Conservation (phyloP, 345 rosid species). For the Sisymbrium altissimum region DNA sequence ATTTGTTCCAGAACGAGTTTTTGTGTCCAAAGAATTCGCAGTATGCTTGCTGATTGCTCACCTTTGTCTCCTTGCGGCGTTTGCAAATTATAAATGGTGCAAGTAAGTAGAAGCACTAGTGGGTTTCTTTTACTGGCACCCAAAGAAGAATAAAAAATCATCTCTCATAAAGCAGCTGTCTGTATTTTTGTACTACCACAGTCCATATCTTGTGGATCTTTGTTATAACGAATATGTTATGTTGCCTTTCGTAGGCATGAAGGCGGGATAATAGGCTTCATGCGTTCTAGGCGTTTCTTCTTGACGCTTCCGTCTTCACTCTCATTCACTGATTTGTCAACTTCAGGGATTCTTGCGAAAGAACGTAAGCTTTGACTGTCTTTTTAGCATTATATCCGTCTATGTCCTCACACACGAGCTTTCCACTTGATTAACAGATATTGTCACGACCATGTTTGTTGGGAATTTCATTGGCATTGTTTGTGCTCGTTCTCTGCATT, state of each 20-base stretch:
- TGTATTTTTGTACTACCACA: not conserved
- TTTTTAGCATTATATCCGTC: not conserved
- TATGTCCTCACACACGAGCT: slow-evolving; percentile 20
- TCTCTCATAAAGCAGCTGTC: not conserved
- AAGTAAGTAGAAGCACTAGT: slow-evolving; percentile 52
- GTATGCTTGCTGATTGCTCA: slow-evolving; percentile 67
- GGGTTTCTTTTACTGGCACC: not conserved
- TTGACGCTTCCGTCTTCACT: slow-evolving; percentile 35
- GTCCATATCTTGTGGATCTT: not conserved
- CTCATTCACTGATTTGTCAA: slow-evolving; percentile 32
- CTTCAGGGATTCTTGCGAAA: slow-evolving; percentile 44
- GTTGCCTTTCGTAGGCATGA: slow-evolving; percentile 58
- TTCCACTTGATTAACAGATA: slow-evolving; percentile 51
- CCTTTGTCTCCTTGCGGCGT: slow-evolving; percentile 55
- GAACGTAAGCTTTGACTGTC: slow-evolving; percentile 52
- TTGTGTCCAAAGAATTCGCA: slow-evolving; percentile 88
- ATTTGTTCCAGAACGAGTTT: slow-evolving; percentile 78
- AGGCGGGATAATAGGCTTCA: slow-evolving; percentile 71
- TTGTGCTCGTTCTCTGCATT: slow-evolving; percentile 93
- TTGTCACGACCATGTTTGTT: slow-evolving; percentile 60
- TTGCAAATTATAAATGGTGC: slow-evolving; percentile 94
- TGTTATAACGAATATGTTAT: not conserved
- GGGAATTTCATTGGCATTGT: slow-evolving; percentile 91
- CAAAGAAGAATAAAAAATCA: not conserved
- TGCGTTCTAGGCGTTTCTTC: slow-evolving; percentile 45